Conservation (phyloP, 2,329 filamentous ascomycete genomes). For the Conoideocrella luteorostrata region DNA sequence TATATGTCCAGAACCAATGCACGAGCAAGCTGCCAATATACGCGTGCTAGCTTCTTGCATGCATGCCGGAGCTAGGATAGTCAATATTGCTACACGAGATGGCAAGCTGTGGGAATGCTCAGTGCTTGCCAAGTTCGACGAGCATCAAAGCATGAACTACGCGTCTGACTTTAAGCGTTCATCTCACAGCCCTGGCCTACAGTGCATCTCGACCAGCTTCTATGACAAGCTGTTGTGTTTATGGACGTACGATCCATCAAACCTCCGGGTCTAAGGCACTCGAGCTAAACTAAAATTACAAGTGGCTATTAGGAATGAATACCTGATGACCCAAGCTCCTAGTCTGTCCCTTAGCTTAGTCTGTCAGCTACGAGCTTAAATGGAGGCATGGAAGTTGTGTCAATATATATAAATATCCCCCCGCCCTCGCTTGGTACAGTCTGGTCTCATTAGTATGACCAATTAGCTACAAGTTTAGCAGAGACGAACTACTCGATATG, state of each 20-base stretch:
- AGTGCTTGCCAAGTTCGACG: constrained; percentile 66
- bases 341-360: no score
- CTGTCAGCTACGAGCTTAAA: no score
- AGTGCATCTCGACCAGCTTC: constrained; percentile 67
- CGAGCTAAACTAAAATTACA: no score
- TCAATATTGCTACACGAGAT: constrained; percentile 36
- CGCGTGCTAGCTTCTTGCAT: constrained; percentile 83
- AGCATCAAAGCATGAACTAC: constrained; percentile 94
- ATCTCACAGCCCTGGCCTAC: constrained; percentile 20
- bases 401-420: no score
- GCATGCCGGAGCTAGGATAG: constrained; percentile 76
- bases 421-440: no score
- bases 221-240: constrained; percentile 66
- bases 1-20: constrained; percentile 12
- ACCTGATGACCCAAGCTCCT: no score
- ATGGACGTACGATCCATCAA: constrained; percentile 40
- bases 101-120: constrained; percentile 51
- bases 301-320: no score
- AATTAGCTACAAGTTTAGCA: no score
- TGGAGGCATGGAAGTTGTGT: no score
- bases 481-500: no score
- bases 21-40: constrained; percentile 22
- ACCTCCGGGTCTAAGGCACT: neutral
- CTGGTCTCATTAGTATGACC: no score
- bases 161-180: constrained; percentile 62